A percentile compares a stretch with the other conserved stretches of the same genome.
phyloP scores from a whole-genome alignment of 768 basidiomycete genomes.

The Kwoniella europaea region DNA sequence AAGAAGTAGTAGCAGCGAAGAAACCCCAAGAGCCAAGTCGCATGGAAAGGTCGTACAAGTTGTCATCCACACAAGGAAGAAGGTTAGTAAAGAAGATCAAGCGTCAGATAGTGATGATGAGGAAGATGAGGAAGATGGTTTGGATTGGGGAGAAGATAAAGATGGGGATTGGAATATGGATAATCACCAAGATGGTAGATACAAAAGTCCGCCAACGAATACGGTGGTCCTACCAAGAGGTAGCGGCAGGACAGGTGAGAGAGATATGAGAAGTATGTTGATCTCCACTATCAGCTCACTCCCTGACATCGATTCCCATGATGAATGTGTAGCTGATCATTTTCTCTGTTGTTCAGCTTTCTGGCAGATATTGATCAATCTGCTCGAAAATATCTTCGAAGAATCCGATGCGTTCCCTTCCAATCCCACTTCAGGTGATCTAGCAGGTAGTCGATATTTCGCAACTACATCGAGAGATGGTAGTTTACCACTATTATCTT shows the following conservation, averaged over 20 bases:
- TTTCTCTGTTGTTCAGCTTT: background rate
- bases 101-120: constrained; percentile 25
- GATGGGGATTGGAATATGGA: constrained; percentile 52
- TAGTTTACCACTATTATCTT: constrained; percentile 67
- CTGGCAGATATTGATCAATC: constrained; percentile 71
- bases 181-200: background rate
- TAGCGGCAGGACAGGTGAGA: constrained; percentile 50
- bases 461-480: constrained; percentile 25
- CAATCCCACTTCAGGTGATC: constrained; percentile 63
- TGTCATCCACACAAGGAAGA: constrained; percentile 20
- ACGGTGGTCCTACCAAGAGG: constrained; percentile 17
- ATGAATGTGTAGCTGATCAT: no score
- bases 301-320: background rate
- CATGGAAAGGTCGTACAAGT: constrained; percentile 18
- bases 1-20: constrained; percentile 13
- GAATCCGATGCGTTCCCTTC: constrained; percentile 74
- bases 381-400: constrained; percentile 84
- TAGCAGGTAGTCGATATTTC: constrained; percentile 61
- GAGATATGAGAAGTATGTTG: constrained; percentile 47
- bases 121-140: constrained; percentile 36
- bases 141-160: constrained; percentile 45
- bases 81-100: constrained; percentile 2
- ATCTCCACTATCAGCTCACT: background rate
- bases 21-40: constrained; percentile 16
- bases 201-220: constrained; percentile 7